phyloP scores from a whole-genome alignment of 768 basidiomycete genomes.

The Cystofilobasidium capitatum region DNA sequence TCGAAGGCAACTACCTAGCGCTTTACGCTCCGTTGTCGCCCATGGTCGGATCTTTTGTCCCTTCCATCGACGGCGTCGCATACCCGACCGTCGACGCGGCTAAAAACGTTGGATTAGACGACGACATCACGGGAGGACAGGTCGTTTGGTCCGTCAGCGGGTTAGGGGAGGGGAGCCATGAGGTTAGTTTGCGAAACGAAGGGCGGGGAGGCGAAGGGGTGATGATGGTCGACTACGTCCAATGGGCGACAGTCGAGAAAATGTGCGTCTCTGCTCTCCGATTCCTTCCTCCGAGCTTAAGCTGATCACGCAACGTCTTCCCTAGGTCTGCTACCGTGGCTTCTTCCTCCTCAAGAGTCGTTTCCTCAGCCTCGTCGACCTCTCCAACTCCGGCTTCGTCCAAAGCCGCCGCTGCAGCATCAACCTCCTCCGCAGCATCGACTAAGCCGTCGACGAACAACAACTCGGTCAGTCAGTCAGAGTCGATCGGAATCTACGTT shows the following conservation, averaged over 20 bases:
- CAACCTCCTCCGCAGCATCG: too few species aligned
- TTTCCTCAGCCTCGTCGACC: background rate
- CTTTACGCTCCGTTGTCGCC: conserved; percentile 6
- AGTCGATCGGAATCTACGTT: conserved; percentile 1
- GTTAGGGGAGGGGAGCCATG: background rate
- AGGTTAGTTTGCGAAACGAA: background rate
- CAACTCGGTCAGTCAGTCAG: background rate
- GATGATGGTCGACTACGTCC: background rate
- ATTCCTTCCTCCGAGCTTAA: background rate
- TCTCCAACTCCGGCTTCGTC: too few species aligned
- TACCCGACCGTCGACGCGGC: background rate
- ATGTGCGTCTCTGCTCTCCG: background rate
- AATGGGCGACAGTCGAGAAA: background rate
- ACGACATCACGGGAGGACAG: background rate
- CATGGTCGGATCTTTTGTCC: conserved; percentile 6
- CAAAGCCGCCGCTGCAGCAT: too few species aligned
- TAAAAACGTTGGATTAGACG: conserved; percentile 7
- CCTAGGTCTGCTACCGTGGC: background rate
- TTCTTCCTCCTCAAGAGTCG: background rate
- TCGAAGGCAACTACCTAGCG: conserved; percentile 3
- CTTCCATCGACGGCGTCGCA: conserved; percentile 4
- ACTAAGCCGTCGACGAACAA: background rate
- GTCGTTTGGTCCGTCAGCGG: conserved; percentile 1
- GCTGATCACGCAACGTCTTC: too few species aligned
- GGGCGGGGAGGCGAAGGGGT: background rate